Conservation (phyloP, 495 filamentous ascomycete species). For the Tuber borchii region DNA sequence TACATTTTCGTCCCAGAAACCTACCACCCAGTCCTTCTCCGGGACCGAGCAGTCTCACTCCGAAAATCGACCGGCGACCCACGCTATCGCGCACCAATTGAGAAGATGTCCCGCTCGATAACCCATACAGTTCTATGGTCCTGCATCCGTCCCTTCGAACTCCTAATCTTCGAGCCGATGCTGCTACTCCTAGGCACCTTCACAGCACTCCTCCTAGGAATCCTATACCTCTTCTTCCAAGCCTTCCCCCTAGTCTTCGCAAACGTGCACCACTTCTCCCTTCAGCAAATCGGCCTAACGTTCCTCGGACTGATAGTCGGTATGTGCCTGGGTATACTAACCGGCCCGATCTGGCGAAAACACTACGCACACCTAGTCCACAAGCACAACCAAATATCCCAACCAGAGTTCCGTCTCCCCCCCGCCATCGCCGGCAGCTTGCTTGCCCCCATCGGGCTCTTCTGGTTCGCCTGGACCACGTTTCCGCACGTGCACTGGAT, state of each 20-base stretch:
- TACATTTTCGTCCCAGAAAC: slow-evolving; percentile 80
- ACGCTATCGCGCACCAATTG: slow-evolving; percentile 72
- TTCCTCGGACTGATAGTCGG: slow-evolving; percentile 78
- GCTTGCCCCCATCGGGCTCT: slow-evolving; percentile 68
- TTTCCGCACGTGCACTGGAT: slow-evolving; percentile 63
- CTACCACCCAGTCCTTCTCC: slow-evolving; percentile 68
- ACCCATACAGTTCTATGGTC: slow-evolving; percentile 61
- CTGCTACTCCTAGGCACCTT: slow-evolving; percentile 75
- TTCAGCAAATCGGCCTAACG: slow-evolving; percentile 73
- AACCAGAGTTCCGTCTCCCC: slow-evolving; percentile 85
- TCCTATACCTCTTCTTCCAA: slow-evolving; percentile 92
- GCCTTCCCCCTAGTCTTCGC: slow-evolving; percentile 81
- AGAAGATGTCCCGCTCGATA: slow-evolving; percentile 67
- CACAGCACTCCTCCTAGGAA: slow-evolving; percentile 72
- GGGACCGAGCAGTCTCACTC: slow-evolving; percentile 63
- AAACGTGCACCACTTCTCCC: slow-evolving; percentile 66
- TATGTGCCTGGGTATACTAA: slow-evolving; percentile 62
- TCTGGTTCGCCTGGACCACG: slow-evolving; percentile 67
- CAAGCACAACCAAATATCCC: slow-evolving; percentile 53
- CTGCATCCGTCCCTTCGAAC: slow-evolving; percentile 71
- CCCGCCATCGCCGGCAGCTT: slow-evolving; percentile 71
- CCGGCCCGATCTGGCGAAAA: slow-evolving; percentile 70
- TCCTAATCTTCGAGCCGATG: slow-evolving; percentile 83
- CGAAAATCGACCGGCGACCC: slow-evolving; percentile 72
- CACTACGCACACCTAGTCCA: slow-evolving; percentile 60